Evolutionary conservation across 139 green algal genomes (phyloP).

Genomic region (Raphidocelis subcapitata): DNA sequence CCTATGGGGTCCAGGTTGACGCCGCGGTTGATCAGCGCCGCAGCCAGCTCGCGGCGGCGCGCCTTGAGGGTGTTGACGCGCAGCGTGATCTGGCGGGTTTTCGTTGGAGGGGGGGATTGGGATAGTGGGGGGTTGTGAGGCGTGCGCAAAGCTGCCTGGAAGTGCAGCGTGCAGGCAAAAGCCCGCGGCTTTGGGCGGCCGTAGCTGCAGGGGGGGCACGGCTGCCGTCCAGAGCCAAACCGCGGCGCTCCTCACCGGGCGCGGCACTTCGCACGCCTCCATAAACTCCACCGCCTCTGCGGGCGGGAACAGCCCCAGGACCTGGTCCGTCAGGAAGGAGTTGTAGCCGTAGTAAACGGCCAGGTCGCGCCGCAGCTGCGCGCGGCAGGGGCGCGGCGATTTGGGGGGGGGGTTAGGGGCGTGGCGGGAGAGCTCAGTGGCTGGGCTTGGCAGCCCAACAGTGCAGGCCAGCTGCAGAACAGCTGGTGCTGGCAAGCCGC

Average conservation of each 20-base stretch:
- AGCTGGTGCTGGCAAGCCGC: too few relatives aligned
- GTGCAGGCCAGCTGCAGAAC: neutral
- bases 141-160: too few relatives aligned
- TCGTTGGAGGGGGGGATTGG: too few relatives aligned
- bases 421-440: neutral
- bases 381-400: neutral
- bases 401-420: too few relatives aligned
- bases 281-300: slow-evolving; percentile 83
- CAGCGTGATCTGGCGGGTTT: slow-evolving; percentile 60
- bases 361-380: slow-evolving; percentile 83
- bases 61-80: slow-evolving; percentile 95
- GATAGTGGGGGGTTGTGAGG: too few relatives aligned
- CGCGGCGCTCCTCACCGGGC: slow-evolving; percentile 8
- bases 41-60: slow-evolving; percentile 89
- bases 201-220: neutral
- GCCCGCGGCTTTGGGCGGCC: too few relatives aligned
- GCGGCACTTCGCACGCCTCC: slow-evolving; percentile 76
- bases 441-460: neutral
- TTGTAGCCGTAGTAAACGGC: slow-evolving; percentile 97
- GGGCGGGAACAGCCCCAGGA: slow-evolving; percentile 58
- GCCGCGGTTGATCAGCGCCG: slow-evolving; percentile 92
- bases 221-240: too few relatives aligned
- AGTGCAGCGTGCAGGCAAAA: too few relatives aligned
- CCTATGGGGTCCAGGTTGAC: slow-evolving; percentile 98
- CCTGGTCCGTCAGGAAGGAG: slow-evolving; percentile 86